Evolutionary conservation across 2,329 filamentous ascomycete species (phyloP).

Genomic region (Colletotrichum sp.): DNA sequence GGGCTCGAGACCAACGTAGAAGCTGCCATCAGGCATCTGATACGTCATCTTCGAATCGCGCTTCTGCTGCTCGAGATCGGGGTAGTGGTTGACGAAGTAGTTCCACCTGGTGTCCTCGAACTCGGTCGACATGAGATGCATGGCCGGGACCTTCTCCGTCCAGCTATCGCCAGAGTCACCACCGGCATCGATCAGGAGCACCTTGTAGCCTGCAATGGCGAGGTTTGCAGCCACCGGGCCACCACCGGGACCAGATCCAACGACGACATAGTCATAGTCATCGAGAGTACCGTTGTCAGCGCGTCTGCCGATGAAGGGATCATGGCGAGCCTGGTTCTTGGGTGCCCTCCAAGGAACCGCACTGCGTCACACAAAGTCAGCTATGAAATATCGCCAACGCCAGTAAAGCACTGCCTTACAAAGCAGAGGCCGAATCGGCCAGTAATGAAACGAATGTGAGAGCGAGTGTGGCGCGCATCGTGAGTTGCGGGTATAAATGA

Average conservation of each 20-base stretch:
- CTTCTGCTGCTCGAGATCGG: constrained; percentile 49
- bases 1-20: constrained; percentile 29
- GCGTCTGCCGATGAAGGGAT: background rate
- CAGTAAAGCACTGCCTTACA: background rate
- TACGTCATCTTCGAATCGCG: constrained; percentile 55
- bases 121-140: constrained; percentile 19
- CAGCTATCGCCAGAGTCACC: constrained; percentile 50
- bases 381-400: background rate
- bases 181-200: constrained; percentile 62
- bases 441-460: background rate
- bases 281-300: background rate
- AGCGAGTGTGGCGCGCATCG: background rate
- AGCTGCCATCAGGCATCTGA: constrained; percentile 35
- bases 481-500: background rate
- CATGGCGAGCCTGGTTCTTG: background rate
- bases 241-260: constrained; percentile 62
- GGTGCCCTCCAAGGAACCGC: background rate
- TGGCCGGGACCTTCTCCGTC: constrained; percentile 7
- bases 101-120: constrained; percentile 17
- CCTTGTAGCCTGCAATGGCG: constrained; percentile 58
- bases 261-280: constrained; percentile 61
- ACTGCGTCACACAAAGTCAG: background rate
- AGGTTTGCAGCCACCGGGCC: constrained; percentile 59
- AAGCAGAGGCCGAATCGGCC: background rate
- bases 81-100: constrained; percentile 56